Evolutionary conservation across 2,329 filamentous ascomycete genomes (phyloP), one percentile per base, ranked within the genome.

Genomic region (Exophiala aquamarina): DNA sequence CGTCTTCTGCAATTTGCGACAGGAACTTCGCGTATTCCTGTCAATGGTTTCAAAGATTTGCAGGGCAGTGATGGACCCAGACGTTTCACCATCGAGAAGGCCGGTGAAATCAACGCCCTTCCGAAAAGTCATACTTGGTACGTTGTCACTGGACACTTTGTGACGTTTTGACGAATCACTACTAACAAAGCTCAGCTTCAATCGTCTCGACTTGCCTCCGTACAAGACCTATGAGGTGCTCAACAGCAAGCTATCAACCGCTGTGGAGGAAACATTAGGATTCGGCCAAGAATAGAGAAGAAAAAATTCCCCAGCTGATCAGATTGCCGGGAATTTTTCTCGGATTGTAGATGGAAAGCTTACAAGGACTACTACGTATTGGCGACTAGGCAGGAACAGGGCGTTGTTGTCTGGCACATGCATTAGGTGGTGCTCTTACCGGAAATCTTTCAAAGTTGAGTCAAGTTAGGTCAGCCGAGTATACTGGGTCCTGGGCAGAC

Each of bases 41-140:
- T 98, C 71, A 98, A 98, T 68, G 93, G 93, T 6, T 98, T 98
- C 81, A 98, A 98, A 74, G 93, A 98, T 76, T 75, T 98, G 41
- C 93, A 98, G 70, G 93, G 93, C 32, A 95, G 90, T 59, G 93
- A 98, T 66, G 93, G 93, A 3, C 93, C 93, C 8, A 81, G 93
- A 70, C 78, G 93, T 54, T 98, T 98, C 63, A 98, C 93, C 1
- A 97, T 98, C 68, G 93, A 98, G 69, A 97, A 97, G 74, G 89
- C 91, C 29, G 93, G 93, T 49, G 93, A 97, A 66, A 76, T 91
- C 42, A 83, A 78, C 52, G 95, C 96, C 61, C 69, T 98, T 64
- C 93, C 93, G 23, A 98, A 98, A 73, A 93, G 90, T 50, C 93
- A 98, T 68, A 98, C 93, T 60, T 98, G 93, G 90, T 95, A 83